A percentile compares a stretch with the other conserved stretches of the same genome.
phyloP scores from a whole-genome alignment of 305 asterid genomes.

The Solanum hybrid region DNA sequence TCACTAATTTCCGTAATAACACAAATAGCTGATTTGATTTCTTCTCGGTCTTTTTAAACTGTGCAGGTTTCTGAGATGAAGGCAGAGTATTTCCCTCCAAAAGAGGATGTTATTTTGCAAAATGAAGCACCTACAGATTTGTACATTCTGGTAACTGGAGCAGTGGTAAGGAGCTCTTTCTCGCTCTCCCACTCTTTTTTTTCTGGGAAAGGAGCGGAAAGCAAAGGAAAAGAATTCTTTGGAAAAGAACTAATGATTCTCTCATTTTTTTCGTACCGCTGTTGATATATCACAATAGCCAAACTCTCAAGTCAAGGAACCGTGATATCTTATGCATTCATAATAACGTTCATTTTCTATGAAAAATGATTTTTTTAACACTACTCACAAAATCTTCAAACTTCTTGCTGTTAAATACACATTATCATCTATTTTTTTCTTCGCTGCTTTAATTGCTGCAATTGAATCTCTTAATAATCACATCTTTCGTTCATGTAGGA shows the following conservation, averaged over 20 bases:
- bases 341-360: neutral
- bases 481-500: conserved; percentile 33
- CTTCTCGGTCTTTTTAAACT: neutral
- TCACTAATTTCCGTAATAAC: neutral
- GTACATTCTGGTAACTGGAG: conserved; percentile 68
- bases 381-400: neutral
- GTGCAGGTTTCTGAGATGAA: conserved; percentile 76
- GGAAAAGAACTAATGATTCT: neutral
- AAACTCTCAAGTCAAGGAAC: neutral
- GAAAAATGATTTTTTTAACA: neutral
- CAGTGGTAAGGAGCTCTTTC: conserved; percentile 36
- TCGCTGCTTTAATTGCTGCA: neutral
- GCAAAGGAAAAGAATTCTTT: neutral
- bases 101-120: conserved; percentile 70
- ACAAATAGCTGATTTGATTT: neutral
- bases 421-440: neutral
- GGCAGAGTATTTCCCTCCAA: conserved; percentile 73
- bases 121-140: conserved; percentile 85
- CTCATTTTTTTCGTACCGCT: neutral
- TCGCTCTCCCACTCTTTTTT: neutral
- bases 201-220: neutral
- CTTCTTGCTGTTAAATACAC: neutral
- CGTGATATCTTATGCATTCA: neutral
- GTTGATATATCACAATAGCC: neutral
- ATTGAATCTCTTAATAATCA: conserved; percentile 9